phyloP scores from a whole-genome alignment of 305 asterid genomes.

The Fraxinus velutina region DNA sequence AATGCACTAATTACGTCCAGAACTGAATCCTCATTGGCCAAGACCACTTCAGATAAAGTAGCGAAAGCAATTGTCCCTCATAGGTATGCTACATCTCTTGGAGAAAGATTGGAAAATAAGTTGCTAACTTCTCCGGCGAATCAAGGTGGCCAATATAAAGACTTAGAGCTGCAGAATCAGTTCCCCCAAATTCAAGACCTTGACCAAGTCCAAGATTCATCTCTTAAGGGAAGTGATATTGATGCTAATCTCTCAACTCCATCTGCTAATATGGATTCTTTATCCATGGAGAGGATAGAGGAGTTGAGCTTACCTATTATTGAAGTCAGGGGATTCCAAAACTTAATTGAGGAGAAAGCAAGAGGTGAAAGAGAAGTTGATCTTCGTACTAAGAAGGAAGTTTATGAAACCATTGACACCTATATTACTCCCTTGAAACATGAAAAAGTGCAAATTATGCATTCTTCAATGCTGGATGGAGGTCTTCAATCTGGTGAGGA shows the following conservation, averaged over 20 bases:
- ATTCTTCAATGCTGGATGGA: constrained; percentile 30
- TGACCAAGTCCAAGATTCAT: constrained; percentile 32
- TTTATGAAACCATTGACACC: constrained; percentile 31
- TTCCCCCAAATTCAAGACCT: constrained; percentile 24
- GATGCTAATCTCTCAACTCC: constrained; percentile 31
- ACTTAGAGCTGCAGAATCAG: constrained; percentile 34
- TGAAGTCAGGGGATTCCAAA: constrained; percentile 27
- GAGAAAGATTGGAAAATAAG: constrained; percentile 32
- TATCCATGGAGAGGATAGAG: constrained; percentile 30
- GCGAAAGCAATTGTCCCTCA: constrained; percentile 32
- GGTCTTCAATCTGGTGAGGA: constrained; percentile 32
- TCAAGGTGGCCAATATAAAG: constrained; percentile 31
- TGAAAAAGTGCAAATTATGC: constrained; percentile 28
- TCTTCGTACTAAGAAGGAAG: constrained; percentile 28
- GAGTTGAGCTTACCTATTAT: constrained; percentile 31
- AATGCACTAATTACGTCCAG: constrained; percentile 36
- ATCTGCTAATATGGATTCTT: constrained; percentile 25
- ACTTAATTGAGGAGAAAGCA: constrained; percentile 26
- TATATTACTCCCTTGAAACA: constrained; percentile 34
- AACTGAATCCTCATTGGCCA: constrained; percentile 49
- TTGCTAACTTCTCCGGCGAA: constrained; percentile 35
- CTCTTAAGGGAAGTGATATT: constrained; percentile 28
- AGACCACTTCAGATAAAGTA: constrained; percentile 32
- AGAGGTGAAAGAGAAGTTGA: constrained; percentile 32
- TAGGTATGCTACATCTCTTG: constrained; percentile 39